Evolutionary conservation across 768 basidiomycete genomes (phyloP).

Genomic region (Tulasnella sp.): DNA sequence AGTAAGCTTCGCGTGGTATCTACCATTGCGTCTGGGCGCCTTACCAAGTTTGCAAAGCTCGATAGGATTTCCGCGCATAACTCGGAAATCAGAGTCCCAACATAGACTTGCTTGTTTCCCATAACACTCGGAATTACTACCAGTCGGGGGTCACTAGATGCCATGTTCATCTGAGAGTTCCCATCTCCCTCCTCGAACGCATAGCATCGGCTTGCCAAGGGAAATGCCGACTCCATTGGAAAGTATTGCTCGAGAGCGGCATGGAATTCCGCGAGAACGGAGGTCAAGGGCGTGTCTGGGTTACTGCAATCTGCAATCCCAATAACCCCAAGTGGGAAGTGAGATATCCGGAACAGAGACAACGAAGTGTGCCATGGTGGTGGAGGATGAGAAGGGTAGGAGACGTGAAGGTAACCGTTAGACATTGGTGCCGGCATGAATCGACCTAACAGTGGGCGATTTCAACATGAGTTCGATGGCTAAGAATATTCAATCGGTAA

Average conservation of each 20-base stretch:
- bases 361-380: slow-evolving; percentile 64
- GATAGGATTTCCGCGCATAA: slow-evolving; percentile 81
- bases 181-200: slow-evolving; percentile 72
- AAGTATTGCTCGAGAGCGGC: slow-evolving; percentile 61
- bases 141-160: slow-evolving; percentile 52
- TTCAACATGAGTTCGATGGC: slow-evolving; percentile 30
- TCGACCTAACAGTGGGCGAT: slow-evolving; percentile 48
- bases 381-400: slow-evolving; percentile 70
- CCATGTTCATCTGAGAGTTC: slow-evolving; percentile 53
- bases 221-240: slow-evolving; percentile 62
- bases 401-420: slow-evolving; percentile 76
- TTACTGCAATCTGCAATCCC: slow-evolving; percentile 70
- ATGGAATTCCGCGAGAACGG: slow-evolving; percentile 64
- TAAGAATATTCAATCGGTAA: not conserved
- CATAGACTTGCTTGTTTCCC: slow-evolving; percentile 82
- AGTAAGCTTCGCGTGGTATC: not conserved
- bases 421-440: slow-evolving; percentile 78
- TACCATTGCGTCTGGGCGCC: slow-evolving; percentile 35
- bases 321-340: slow-evolving; percentile 83
- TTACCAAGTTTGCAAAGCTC: slow-evolving; percentile 80
- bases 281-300: slow-evolving; percentile 50
- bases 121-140: slow-evolving; percentile 79
- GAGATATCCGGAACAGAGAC: slow-evolving; percentile 70
- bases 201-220: slow-evolving; percentile 76
- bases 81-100: slow-evolving; percentile 85